Evolutionary conservation across 495 filamentous ascomycete genomes (phyloP).

Genomic region (Tuber calosporum): DNA sequence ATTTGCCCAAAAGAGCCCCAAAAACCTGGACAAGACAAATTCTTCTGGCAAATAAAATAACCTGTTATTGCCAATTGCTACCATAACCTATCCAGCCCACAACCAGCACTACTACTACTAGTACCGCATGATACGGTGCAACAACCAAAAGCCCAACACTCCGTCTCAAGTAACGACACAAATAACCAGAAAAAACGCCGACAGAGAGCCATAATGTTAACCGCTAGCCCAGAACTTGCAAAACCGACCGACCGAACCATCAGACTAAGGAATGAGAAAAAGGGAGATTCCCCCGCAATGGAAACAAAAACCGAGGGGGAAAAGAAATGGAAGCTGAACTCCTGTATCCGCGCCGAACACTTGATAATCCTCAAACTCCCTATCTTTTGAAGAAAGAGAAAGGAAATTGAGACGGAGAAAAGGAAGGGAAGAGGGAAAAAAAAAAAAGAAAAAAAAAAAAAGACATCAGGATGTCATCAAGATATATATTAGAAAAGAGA

Average conservation of each 20-base stretch:
- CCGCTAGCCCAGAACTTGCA: not conserved
- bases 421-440: not conserved
- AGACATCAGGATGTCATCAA: slow-evolving; percentile 8
- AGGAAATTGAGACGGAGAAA: not conserved
- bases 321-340: slow-evolving; percentile 28
- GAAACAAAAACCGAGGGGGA: slow-evolving; percentile 11
- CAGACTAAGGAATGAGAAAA: not conserved
- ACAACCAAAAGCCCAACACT: not conserved
- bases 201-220: not conserved
- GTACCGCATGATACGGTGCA: not conserved
- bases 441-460: slow-evolving; percentile 10
- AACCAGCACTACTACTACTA: not conserved
- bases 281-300: not conserved
- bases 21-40: not conserved
- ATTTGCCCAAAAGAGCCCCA: slow-evolving; percentile 4
- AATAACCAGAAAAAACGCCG: not conserved
- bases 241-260: not conserved
- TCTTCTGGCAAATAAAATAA: not conserved
- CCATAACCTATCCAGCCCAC: not conserved
- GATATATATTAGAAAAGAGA: slow-evolving; percentile 28
- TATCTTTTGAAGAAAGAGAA: not conserved
- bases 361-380: slow-evolving; percentile 24
- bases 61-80: not conserved
- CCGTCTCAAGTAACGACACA: not conserved
- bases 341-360: slow-evolving; percentile 30